These are phyloP conservation scores for Claviceps africana DNA, from an alignment of 2,329 filamentous ascomycete genomes.

Conservation along the genomic window DNA sequence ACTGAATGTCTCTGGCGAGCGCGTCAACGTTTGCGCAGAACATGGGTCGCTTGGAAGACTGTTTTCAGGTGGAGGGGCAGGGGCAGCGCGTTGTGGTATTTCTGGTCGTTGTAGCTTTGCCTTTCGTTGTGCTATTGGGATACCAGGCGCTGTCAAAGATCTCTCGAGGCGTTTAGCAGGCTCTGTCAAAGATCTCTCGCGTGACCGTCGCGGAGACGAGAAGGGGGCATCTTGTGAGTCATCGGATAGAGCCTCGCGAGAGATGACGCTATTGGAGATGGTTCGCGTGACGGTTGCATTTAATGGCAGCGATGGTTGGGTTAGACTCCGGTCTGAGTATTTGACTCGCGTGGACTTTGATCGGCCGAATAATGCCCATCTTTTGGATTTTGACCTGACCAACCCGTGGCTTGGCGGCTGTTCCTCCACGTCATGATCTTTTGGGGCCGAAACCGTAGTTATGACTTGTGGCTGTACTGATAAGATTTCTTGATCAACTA, in stretches of 20 bases:
- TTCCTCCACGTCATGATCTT: constrained; percentile 8
- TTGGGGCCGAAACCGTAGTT: constrained; percentile 13
- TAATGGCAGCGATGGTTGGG: constrained; percentile 1
- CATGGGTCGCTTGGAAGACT: background rate
- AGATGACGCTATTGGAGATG: background rate
- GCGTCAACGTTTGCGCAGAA: background rate
- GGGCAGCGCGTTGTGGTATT: background rate
- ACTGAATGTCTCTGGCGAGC: background rate
- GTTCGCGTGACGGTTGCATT: background rate
- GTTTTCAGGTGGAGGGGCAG: background rate
- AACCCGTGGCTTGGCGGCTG: constrained; percentile 8
- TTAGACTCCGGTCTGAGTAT: constrained; percentile 5
- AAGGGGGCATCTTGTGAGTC: background rate
- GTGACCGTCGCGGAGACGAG: background rate
- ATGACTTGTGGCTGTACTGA: constrained; percentile 15
- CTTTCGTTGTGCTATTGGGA: too few relatives aligned
- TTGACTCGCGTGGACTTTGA: constrained; percentile 22
- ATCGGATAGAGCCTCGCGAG: background rate
- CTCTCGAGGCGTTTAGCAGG: background rate
- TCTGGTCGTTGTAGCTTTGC: too few relatives aligned
- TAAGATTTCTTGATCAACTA: constrained; percentile 21
- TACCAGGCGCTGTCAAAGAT: too few relatives aligned
- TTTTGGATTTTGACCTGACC: constrained; percentile 34
- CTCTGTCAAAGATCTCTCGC: constrained; percentile 1
- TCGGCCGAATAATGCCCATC: constrained; percentile 44